Evolutionary conservation across 2,329 filamentous ascomycete species (phyloP), one percentile per base, ranked within the genome.

Genomic region (Aphanoascus verrucosus): DNA sequence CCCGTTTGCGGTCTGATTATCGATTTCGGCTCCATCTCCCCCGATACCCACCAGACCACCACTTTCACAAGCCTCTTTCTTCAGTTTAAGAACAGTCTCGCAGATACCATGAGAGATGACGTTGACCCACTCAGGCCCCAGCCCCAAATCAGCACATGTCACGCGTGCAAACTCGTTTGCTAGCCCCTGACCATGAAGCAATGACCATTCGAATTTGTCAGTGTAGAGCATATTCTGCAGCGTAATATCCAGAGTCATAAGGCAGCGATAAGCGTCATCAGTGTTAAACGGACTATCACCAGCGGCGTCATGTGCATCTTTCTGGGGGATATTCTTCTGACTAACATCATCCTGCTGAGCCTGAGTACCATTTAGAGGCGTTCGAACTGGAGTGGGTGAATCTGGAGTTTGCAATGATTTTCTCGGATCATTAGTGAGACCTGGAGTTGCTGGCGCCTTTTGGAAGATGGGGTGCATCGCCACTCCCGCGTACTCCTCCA

Each of bases 121-220:
- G 2, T 89, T 86, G 3, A 95, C 82, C 89, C 93, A 98, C 72
- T 98, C 93, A 44, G 89, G 88, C 5, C 84, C 78, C 51, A 98
- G 74, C 5, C 91, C 91, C 7, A 98, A 75, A 66, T 98, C 93
- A 28, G 88, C 86, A 66, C 93, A 97, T 0, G 93, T 97, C 59
- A 88, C 82, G 65, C 88, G 88, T 34, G 93, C 90, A 67, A 97
- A 97, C 11, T 85, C 82, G 68, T 98, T 91, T 0, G 93, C 88
- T 41, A 91, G 89, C 19, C 91, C 91, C 1, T 89, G 86, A 1
- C 90, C 89, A 63, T 97, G 90, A 15, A 95, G 76, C 17, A 98
- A 75, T 4, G 91, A 97, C 91, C 91, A 97, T 67, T 97, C 91
- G 59, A 98, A 97, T 65, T 90, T 95, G 75, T 98, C 93, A 2